Evolutionary conservation across 768 basidiomycete genomes (phyloP).

Genomic region (Pleurotus tuoliensis): DNA sequence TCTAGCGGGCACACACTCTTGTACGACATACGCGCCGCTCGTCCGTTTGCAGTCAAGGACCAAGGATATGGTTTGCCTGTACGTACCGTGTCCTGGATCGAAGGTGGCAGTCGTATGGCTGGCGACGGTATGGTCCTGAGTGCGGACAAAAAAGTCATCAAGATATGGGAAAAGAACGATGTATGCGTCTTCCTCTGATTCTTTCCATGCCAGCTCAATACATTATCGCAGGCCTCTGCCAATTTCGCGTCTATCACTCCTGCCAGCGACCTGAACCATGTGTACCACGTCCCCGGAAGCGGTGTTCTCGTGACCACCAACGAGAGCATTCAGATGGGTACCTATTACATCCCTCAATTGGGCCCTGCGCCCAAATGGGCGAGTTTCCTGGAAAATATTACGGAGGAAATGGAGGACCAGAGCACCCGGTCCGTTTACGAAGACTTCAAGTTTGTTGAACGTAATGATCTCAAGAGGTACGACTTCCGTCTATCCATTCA

Average conservation of each 20-base stretch:
- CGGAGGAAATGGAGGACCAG: conserved; percentile 96
- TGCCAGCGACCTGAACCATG: conserved; percentile 81
- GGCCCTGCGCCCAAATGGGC: conserved; percentile 98
- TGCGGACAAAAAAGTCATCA: conserved; percentile 95
- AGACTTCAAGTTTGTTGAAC: conserved; percentile 96
- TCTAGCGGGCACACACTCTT: conserved; percentile 92
- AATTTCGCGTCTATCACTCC: conserved; percentile 95
- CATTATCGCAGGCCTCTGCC: conserved; percentile 54
- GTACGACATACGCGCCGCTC: conserved; percentile 87
- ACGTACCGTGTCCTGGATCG: conserved; percentile 83
- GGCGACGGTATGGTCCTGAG: conserved; percentile 87
- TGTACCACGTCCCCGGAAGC: conserved; percentile 86
- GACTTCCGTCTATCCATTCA: conserved; percentile 26
- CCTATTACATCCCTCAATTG: conserved; percentile 93
- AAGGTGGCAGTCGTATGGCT: conserved; percentile 79
- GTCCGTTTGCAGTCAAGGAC: conserved; percentile 86
- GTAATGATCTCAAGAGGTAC: conserved; percentile 78
- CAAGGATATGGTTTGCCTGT: conserved; percentile 95
- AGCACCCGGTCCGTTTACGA: conserved; percentile 78
- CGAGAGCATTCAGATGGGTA: conserved; percentile 94
- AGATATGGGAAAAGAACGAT: conserved; percentile 89
- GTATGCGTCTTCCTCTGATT: conserved; percentile 39
- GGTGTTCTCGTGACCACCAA: conserved; percentile 91
- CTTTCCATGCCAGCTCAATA: not conserved
- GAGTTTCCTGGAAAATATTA: conserved; percentile 96